Evolutionary conservation across 2,329 filamentous ascomycete genomes (phyloP).

Genomic region (Arachnomyces sp.): DNA sequence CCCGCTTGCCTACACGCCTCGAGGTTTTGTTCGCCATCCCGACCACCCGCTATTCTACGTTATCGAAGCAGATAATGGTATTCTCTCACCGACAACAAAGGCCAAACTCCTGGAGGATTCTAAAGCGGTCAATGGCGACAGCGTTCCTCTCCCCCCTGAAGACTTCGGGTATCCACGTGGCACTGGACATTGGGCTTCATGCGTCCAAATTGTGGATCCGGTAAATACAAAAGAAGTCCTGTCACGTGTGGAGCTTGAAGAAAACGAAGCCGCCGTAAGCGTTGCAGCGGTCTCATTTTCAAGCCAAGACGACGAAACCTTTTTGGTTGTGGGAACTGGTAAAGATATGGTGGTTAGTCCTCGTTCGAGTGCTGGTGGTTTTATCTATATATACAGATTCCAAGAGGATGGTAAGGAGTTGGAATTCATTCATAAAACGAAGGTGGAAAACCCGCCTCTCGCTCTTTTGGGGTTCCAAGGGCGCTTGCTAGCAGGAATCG

Average conservation of each 20-base stretch:
- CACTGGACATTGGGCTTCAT: constrained; percentile 86
- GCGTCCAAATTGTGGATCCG: constrained; percentile 86
- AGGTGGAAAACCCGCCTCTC: constrained; percentile 78
- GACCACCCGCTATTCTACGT: constrained; percentile 87
- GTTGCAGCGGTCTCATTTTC: constrained; percentile 77
- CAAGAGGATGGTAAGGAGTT: constrained; percentile 78
- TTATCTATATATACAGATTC: constrained; percentile 87
- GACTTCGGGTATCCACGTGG: constrained; percentile 86
- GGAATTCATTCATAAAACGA: constrained; percentile 94
- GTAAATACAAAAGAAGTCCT: constrained; percentile 64
- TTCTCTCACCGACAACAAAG: constrained; percentile 70
- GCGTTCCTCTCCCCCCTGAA: constrained; percentile 57
- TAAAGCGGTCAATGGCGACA: constrained; percentile 62
- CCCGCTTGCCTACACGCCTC: constrained; percentile 81
- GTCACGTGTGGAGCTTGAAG: constrained; percentile 70
- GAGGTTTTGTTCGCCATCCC: constrained; percentile 78
- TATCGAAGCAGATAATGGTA: constrained; percentile 88
- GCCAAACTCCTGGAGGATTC: constrained; percentile 68
- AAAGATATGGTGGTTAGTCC: constrained; percentile 81
- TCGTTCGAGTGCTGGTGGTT: constrained; percentile 67
- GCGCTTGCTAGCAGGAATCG: constrained; percentile 76
- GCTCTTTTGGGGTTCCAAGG: constrained; percentile 94
- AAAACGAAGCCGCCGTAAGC: constrained; percentile 88
- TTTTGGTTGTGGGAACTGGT: constrained; percentile 88
- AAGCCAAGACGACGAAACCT: constrained; percentile 80